Evolutionary conservation across 2,329 filamentous ascomycete species (phyloP), one percentile per base, ranked within the genome.

Genomic region (Leptographium wingfieldii): DNA sequence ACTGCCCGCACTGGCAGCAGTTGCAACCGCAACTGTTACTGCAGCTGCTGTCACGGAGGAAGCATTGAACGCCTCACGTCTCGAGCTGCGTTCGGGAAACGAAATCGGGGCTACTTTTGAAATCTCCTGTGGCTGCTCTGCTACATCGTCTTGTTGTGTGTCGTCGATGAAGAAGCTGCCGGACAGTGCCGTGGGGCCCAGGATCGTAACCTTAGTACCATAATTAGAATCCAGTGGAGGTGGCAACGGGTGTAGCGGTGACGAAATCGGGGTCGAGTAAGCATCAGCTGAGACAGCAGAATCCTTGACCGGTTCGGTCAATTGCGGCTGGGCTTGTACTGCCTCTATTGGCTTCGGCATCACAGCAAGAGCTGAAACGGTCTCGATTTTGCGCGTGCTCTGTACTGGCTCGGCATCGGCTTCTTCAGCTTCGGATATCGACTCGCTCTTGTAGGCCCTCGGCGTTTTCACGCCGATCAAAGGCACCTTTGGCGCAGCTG

Each of bases 351-450:
- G 62, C 12, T 52, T 56, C n/a, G 49, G 27, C 5, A 56, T 29
- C 52, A 11, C 11, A 11, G 63, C 60, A 38, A 57, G 55, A 3
- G 52, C 35, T 9, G 59, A 29, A 22, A 40, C 33, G 16, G 61
- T 60, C 22, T 61, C 25, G 1, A 12, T 19, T 57, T n/a, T 59
- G 53, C 57, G 59, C 27, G 59, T 60, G 12, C 35, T 59, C 11
- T 61, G 67, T 67, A 3, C 62, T 61, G 25, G 1, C 57, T 52
- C 49, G 35, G 40, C 46, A 6, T 3, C 25, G 9, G 70, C 70
- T 57, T 78, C 74, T 25, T 78, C 75, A 0, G 71, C 73, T 63
- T 78, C 76, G 0, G 76, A 76, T 46, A 79, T 77, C 0, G 74
- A 73, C 22, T 67, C 64, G 55, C 60, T 69, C 27, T 61, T 60